These are phyloP conservation scores for Trypanosoma brucei DNA, from an alignment of 208 protist species.

Conservation along the genomic window DNA sequence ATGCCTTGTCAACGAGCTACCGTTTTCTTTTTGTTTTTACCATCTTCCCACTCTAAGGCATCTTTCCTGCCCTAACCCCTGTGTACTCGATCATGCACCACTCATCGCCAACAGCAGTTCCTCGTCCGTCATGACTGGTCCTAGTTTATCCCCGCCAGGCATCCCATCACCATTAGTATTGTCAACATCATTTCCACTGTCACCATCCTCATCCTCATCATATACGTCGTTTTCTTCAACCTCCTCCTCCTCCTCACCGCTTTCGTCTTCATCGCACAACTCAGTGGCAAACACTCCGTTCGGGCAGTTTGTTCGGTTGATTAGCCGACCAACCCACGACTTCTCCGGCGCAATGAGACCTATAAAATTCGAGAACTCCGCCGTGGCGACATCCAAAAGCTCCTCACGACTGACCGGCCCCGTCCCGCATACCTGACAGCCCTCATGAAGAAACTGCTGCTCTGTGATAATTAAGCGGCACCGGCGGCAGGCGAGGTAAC, in stretches of 20 bases:
- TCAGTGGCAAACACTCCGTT: conserved; percentile 79
- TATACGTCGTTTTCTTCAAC: conserved; percentile 28
- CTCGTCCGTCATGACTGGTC: conserved; percentile 28
- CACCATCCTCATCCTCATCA: conserved; percentile 17
- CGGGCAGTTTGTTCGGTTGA: conserved; percentile 42
- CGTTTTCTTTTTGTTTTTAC: too few species aligned
- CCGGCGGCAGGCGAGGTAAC: conserved; percentile 70
- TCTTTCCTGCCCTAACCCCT: too few species aligned
- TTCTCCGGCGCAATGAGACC: conserved; percentile 75
- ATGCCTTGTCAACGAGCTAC: too few species aligned
- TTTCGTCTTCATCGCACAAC: conserved; percentile 44
- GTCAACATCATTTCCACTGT: conserved; percentile 7
- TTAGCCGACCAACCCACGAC: conserved; percentile 84
- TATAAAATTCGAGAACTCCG: conserved; percentile 80
- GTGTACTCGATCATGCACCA: not conserved
- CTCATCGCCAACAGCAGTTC: conserved; percentile 21
- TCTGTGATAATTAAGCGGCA: conserved; percentile 77
- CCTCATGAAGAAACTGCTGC: conserved; percentile 64
- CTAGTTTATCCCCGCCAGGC: not conserved
- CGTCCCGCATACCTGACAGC: conserved; percentile 65
- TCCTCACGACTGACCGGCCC: conserved; percentile 56
- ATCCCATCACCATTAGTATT: not conserved
- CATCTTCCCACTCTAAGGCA: too few species aligned
- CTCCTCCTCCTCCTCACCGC: conserved; percentile 23
- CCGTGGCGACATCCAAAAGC: conserved; percentile 66